Evolutionary conservation across 371 early-diverging fungal species (phyloP).

Genomic region (Haplosporangium sp.): DNA sequence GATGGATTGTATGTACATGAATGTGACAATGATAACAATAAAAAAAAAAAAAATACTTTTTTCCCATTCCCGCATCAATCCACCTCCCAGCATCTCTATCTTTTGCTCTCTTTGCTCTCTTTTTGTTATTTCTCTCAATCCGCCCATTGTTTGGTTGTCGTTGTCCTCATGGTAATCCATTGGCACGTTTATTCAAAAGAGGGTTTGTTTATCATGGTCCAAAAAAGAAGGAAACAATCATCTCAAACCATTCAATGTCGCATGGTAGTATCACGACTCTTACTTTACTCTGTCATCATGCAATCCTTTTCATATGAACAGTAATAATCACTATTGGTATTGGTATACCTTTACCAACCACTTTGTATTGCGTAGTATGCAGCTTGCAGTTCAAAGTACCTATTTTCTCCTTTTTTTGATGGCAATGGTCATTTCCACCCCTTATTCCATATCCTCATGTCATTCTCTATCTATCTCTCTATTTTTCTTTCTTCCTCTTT

Average conservation of each 20-base stretch:
- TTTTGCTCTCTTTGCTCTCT: not conserved
- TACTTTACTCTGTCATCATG: no score
- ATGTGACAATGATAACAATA: not conserved
- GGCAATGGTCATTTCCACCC: not conserved
- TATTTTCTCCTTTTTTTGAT: no score
- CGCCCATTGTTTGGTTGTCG: constrained; percentile 2
- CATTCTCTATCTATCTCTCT: constrained; percentile 11
- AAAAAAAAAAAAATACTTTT: no score
- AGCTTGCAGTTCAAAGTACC: no score
- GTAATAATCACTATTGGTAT: no score
- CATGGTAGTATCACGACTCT: not conserved
- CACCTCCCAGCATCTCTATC: constrained; percentile 2
- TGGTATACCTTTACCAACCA: no score
- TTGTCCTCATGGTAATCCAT: constrained; percentile 1
- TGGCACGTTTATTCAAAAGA: constrained; percentile 16
- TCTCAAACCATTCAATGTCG: not conserved
- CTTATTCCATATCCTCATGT: constrained; percentile 8
- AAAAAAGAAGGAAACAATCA: not conserved
- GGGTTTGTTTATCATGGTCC: constrained; percentile 1
- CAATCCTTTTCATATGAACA: no score
- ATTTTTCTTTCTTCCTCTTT: constrained; percentile 2
- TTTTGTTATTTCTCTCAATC: not conserved
- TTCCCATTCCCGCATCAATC: not conserved
- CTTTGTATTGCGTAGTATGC: no score
- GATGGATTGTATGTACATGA: not conserved